These are phyloP conservation scores for Neurospora cerealis DNA, from an alignment of 495 filamentous ascomycete species.

Conservation along the genomic window DNA sequence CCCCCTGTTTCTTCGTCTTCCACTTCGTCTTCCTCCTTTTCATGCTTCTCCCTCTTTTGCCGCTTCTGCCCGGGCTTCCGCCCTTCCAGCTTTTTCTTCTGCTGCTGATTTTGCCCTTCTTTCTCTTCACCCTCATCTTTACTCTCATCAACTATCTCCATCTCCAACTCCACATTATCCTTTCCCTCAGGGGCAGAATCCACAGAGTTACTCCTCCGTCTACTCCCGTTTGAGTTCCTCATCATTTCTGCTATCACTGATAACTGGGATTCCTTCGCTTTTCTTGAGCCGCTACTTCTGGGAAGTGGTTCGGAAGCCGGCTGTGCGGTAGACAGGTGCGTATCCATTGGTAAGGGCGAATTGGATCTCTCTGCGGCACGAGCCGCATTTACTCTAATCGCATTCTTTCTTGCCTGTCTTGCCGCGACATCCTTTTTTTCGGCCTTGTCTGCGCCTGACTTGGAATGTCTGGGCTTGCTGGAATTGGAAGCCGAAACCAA, in stretches of 20 bases:
- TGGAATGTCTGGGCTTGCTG: background rate
- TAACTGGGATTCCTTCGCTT: background rate
- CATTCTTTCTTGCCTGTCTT: background rate
- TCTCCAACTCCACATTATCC: background rate
- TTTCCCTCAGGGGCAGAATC: no score
- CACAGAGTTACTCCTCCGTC: background rate
- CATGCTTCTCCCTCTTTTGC: background rate
- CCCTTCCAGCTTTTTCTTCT: background rate
- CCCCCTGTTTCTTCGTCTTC: background rate
- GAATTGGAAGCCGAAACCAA: background rate
- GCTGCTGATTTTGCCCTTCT: background rate
- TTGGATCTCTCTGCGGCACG: background rate
- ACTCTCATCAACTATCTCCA: background rate
- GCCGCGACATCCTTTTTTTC: fast-evolving
- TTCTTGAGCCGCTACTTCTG: no score
- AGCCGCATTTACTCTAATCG: fast-evolving
- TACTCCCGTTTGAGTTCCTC: background rate
- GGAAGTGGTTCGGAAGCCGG: no score
- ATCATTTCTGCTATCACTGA: background rate
- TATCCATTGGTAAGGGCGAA: background rate
- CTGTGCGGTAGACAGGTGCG: no score
- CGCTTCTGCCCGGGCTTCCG: background rate
- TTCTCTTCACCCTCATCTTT: background rate
- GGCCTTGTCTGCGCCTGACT: background rate
- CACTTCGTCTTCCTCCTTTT: background rate